Evolutionary conservation across 2,329 filamentous ascomycete genomes (phyloP), one percentile per base, ranked within the genome.

Genomic region (Phoma herbarum): DNA sequence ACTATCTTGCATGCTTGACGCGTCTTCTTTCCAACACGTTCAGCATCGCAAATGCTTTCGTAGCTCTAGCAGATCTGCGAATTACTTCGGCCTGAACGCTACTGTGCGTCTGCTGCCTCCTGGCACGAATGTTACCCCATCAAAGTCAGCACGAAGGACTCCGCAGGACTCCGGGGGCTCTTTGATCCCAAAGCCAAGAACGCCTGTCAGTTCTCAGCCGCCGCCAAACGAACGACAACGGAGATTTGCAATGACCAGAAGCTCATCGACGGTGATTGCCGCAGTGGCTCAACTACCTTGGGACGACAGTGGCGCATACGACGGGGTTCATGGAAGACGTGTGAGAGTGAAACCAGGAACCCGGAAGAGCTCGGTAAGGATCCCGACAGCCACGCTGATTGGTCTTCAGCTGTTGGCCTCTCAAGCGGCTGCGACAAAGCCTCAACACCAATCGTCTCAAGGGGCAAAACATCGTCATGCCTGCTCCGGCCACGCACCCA

Each of bases 391-490:
- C 18, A 26, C 37, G 44, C 52, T 63, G 39, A 71, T 70, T 68
- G 66, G 68, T 57, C 29, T 26, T 9, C 8, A 20, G 12, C 3
- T 29, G 18, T 42, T 9, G 26, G 29, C 9, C 22, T 23, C 57
- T 53, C 52, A 70, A 68, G 66, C 66, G 63, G 65, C 61, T 31
- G 56, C 53, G 44, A 51, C 59, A 56, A 48, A 69, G 48, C 66
- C 61, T 75, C 72, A 75, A 75, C 74, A 73, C 73, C 71, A 76
- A 73, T 74, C 68, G 74, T 76, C 68, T 76, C 72, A 76, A 75
- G 72, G 72, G 63, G 71, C 52, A 54, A 56, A 33, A 46, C 55
- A 63, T 62, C 55, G 60, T 74, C 66, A 74, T 75, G 70, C 71
- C 51, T 48, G 42, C 54, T 59, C 46, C 57, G 57, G 37, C 39